Base-by-base conservation (phyloP, 2,329 filamentous ascomycete species). In the Aspergillus pseudoviridinutans region DNA sequence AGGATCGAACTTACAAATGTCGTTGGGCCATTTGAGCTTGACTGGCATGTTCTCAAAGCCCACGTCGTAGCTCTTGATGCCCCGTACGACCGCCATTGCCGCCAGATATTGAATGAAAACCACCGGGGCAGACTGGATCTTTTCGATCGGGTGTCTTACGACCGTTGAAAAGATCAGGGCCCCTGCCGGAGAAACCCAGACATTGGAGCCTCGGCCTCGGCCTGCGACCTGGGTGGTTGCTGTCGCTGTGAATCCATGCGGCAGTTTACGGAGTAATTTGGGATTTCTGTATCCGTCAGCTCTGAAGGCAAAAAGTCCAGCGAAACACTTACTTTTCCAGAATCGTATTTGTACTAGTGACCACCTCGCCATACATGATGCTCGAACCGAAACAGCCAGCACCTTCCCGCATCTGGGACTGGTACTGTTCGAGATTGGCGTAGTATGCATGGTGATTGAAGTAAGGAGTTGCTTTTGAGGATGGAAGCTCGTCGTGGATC, bases 1-100 rank as follows among this genome's bases (percentile, higher is more conserved):
- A 32, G 2, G 4, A n/a, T 47, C 4, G 7, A 47, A 74, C 81
- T 73, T 74, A 87, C 86, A 93, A 55, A 99, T 90, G 70, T 99
- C 94, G 68, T 99, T 99, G 10, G 94, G 94, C 94, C 94, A 99
- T 74, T 99, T 99, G 32, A 99, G 77, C 71, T 90, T 92, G 44
- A 99, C 82, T 0, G 90, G 90, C 4, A 97, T 74, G 0, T 85
- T 79, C 5, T 84, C 80, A 73, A 95, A 97, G 7, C 87, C 90
- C 2, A 76, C 75, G 51, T 88, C 91, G 69, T 97, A 97, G 27
- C 81, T 82, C 61, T 90, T 87, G 61, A 97, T 87, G 0, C 91
- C 93, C 60, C 90, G 84, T 2, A 95, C 88, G 46, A 93, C 89
- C 44, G 94, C 92, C 49, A 99, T 84, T 0, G 92, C 92, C 0